Conservation (phyloP, 352 stramenopile genomes). For the Phytophthora tubulina region DNA sequence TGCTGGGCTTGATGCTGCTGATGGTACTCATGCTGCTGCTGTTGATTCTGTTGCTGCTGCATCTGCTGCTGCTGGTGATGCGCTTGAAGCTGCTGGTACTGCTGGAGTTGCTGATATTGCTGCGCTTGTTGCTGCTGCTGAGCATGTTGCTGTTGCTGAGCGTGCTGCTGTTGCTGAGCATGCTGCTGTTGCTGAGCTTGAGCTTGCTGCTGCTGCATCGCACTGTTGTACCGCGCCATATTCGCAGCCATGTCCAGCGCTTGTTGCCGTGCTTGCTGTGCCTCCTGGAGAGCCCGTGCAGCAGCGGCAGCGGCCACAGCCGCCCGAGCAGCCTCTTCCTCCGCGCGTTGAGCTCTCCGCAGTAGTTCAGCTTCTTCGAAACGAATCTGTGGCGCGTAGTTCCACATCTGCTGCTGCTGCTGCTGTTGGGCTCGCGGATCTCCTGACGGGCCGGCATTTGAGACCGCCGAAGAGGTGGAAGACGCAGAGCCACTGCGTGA, state of each 20-base stretch:
- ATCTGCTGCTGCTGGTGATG: slow-evolving; percentile 58
- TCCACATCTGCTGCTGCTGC: slow-evolving; percentile 79
- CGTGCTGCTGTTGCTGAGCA: slow-evolving; percentile 48
- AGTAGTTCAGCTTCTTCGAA: slow-evolving; percentile 85
- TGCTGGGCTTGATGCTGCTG: slow-evolving; percentile 56
- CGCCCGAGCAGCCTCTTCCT: slow-evolving; percentile 84
- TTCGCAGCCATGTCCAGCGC: slow-evolving; percentile 86
- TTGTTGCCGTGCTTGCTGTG: slow-evolving; percentile 80
- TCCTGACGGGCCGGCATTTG: slow-evolving; percentile 35
- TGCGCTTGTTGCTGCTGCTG: slow-evolving; percentile 64
- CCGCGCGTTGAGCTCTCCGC: slow-evolving; percentile 69
- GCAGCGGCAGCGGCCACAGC: slow-evolving; percentile 74
- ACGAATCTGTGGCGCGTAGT: slow-evolving; percentile 70
- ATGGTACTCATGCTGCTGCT: slow-evolving; percentile 46
- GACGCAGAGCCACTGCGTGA: slow-evolving; percentile 44
- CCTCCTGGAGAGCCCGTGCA: slow-evolving; percentile 78
- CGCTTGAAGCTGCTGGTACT: slow-evolving; percentile 62
- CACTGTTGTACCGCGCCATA: slow-evolving; percentile 74
- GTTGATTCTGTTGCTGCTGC: slow-evolving; percentile 46
- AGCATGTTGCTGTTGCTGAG: slow-evolving; percentile 46
- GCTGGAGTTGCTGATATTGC: slow-evolving; percentile 62
- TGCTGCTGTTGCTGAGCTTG: slow-evolving; percentile 55
- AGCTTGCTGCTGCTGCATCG: slow-evolving; percentile 76
- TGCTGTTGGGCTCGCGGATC: slow-evolving; percentile 33
- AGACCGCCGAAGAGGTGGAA: slow-evolving; percentile 43